Evolutionary conservation across 257 asterid genomes (phyloP).

Genomic region (Fraxinus quadrangulata): DNA sequence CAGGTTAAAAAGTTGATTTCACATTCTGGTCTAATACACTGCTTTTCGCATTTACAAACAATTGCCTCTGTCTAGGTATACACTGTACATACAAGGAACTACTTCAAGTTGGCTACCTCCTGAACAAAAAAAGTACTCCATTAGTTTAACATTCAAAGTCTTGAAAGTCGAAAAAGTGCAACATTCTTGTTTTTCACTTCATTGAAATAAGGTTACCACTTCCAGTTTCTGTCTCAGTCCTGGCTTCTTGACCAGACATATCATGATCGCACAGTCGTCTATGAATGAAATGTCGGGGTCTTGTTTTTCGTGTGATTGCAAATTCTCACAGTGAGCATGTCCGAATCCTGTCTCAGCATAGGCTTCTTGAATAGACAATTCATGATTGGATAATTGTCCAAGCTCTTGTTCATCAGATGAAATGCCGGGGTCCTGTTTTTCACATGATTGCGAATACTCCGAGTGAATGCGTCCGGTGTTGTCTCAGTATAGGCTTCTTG

Average conservation of each 20-base stretch:
- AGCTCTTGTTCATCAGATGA: conserved; percentile 27
- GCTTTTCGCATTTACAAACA: conserved; percentile 17
- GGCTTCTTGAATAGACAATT: conserved; percentile 5
- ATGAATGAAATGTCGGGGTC: conserved; percentile 4
- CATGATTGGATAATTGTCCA: not conserved
- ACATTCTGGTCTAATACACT: not conserved
- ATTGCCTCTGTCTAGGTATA: conserved; percentile 25
- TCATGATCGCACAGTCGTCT: not conserved
- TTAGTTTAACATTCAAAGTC: conserved; percentile 7
- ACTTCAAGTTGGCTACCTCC: not conserved
- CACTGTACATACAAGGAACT: conserved; percentile 25
- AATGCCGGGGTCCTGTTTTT: not conserved
- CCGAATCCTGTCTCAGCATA: not conserved
- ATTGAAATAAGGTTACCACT: conserved; percentile 10
- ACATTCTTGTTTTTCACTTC: conserved; percentile 19
- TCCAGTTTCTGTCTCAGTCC: conserved; percentile 15
- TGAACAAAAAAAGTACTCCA: conserved; percentile 18
- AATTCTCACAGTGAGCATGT: not conserved
- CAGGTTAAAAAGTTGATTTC: conserved; percentile 14
- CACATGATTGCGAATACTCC: conserved; percentile 14
- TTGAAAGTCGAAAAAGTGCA: conserved; percentile 16
- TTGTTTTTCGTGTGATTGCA: no score
- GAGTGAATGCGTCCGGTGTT: conserved; percentile 8
- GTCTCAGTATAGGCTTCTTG: conserved; percentile 27
- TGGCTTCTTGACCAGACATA: conserved; percentile 21